Conservation (phyloP, 305 asterid genomes). For the Rubia balearica region DNA sequence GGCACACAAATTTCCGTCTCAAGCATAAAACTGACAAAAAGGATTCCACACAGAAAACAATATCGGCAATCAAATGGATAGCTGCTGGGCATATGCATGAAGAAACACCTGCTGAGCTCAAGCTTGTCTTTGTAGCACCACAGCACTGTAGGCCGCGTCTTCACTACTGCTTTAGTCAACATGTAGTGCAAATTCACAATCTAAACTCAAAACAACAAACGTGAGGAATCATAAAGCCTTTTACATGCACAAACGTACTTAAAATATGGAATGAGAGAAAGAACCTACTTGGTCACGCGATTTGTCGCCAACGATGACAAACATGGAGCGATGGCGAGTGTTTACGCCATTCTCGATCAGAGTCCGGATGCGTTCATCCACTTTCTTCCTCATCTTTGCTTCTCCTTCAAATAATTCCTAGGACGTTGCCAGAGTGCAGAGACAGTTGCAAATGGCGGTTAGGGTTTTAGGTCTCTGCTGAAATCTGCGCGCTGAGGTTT, state of each 20-base stretch:
- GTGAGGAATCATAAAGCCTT: background rate
- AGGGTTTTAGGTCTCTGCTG: background rate
- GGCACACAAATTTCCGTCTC: background rate
- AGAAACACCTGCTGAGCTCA: conserved; percentile 79
- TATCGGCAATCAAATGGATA: background rate
- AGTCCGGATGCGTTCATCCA: conserved; percentile 65
- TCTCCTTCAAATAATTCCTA: background rate
- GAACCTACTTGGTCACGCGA: conserved; percentile 61
- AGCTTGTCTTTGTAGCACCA: conserved; percentile 97
- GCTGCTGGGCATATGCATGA: background rate
- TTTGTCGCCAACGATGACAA: conserved; percentile 87
- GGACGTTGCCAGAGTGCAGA: background rate
- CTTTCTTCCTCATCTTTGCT: conserved; percentile 36
- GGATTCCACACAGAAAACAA: background rate
- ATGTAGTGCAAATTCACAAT: conserved; percentile 63
- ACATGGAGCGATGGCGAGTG: conserved; percentile 75
- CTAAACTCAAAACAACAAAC: conserved; percentile 27
- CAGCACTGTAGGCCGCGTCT: conserved; percentile 59
- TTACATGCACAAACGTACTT: background rate
- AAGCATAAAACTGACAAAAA: background rate
- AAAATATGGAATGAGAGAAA: background rate
- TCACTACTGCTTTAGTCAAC: conserved; percentile 55
- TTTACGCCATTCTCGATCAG: conserved; percentile 76
- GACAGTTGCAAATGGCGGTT: background rate
- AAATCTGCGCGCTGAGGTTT: background rate